These are phyloP conservation scores for Cinchona pubescens DNA, from an alignment of 257 asterid genomes.

Conservation along the genomic window DNA sequence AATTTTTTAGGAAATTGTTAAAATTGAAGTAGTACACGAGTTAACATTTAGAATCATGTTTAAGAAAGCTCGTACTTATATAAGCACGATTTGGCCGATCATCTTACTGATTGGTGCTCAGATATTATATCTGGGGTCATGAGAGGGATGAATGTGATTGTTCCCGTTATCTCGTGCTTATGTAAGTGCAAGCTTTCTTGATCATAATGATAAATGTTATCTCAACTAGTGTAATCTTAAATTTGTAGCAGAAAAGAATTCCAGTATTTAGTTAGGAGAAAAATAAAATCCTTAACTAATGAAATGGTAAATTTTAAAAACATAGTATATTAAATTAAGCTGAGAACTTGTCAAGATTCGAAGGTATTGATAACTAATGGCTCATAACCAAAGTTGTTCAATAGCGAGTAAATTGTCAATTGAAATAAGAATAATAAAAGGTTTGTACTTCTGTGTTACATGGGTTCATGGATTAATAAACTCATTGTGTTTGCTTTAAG, in stretches of 20 bases:
- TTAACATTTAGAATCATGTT: slow-evolving; percentile 1
- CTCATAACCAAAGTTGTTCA: not conserved
- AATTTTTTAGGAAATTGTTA: too few relatives aligned
- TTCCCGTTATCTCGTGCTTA: slow-evolving; percentile 11
- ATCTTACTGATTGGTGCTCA: not conserved
- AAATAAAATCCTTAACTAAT: not conserved
- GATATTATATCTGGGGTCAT: not conserved
- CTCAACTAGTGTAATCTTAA: not conserved
- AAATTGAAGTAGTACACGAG: too few relatives aligned
- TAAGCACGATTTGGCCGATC: slow-evolving; percentile 7
- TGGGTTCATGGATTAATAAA: not conserved
- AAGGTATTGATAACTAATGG: not conserved
- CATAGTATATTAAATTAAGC: not conserved
- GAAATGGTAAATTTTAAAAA: not conserved
- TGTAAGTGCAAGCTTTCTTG: slow-evolving; percentile 14
- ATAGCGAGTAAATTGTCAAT: not conserved
- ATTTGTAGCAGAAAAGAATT: not conserved
- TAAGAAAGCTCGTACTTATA: slow-evolving; percentile 20
- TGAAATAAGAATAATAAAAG: too few relatives aligned
- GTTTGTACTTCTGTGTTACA: not conserved
- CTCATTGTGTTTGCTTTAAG: not conserved
- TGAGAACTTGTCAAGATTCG: not conserved
- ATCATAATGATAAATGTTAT: slow-evolving; percentile 9
- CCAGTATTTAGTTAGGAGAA: not conserved
- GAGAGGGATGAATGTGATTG: not conserved